These are phyloP conservation scores for Phytopythium ostracodes DNA, from an alignment of 352 stramenopile genomes.

Conservation along the genomic window DNA sequence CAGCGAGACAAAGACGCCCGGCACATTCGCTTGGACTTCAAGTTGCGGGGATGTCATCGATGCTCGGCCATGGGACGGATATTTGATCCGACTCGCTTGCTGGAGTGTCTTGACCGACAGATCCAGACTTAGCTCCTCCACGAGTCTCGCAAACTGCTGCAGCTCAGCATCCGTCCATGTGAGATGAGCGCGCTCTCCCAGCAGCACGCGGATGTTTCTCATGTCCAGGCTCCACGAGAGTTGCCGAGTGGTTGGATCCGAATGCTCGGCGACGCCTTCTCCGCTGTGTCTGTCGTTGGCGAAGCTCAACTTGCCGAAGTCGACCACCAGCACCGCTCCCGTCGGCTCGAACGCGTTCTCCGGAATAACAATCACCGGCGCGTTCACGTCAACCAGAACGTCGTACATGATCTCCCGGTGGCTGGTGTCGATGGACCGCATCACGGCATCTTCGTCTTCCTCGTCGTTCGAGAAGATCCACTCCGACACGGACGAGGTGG, in stretches of 20 bases:
- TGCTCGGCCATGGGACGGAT: neutral
- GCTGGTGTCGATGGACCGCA: conserved; percentile 27
- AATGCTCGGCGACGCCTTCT: neutral
- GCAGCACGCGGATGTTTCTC: conserved; percentile 52
- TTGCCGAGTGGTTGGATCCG: conserved; percentile 14
- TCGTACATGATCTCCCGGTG: conserved; percentile 37
- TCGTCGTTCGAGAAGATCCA: conserved; percentile 76
- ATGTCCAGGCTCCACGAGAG: conserved; percentile 63
- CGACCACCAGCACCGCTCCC: conserved; percentile 52
- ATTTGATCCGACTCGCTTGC: conserved; percentile 9
- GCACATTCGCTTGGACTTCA: conserved; percentile 33
- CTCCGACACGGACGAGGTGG: conserved; percentile 74
- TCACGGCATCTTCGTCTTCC: conserved; percentile 38
- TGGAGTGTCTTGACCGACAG: conserved; percentile 43
- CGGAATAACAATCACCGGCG: conserved; percentile 65
- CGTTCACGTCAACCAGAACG: conserved; percentile 67
- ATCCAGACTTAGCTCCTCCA: conserved; percentile 58
- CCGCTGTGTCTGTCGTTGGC: conserved; percentile 13
- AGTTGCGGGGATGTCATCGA: conserved; percentile 15
- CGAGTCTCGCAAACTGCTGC: conserved; percentile 33
- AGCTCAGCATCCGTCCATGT: conserved; percentile 38
- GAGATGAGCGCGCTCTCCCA: conserved; percentile 38
- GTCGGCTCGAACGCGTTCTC: conserved; percentile 36
- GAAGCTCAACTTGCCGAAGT: conserved; percentile 70
- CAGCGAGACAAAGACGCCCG: conserved; percentile 37